phyloP scores from a whole-genome alignment of 2,329 filamentous ascomycete genomes.

The Penicillium olsonii region DNA sequence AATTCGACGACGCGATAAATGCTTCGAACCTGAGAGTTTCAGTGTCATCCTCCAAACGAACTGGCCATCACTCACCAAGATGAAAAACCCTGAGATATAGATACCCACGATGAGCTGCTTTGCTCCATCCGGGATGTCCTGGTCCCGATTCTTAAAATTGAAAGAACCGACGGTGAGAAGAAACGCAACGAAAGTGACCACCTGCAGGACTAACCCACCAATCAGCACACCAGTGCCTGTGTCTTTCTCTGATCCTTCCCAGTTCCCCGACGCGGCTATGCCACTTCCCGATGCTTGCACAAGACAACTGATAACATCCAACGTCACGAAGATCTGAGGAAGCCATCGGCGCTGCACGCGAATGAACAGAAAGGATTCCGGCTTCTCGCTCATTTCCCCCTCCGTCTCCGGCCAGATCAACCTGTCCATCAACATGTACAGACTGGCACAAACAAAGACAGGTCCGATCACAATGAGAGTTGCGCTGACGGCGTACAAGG shows the following conservation, averaged over 20 bases:
- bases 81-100: too few relatives aligned
- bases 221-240: conserved; percentile 47
- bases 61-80: too few relatives aligned
- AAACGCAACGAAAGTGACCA: too few relatives aligned
- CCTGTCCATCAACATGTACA: conserved; percentile 55
- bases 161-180: too few relatives aligned
- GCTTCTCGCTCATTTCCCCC: conserved; percentile 23
- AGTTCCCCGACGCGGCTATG: conserved; percentile 47
- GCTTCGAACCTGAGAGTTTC: conserved; percentile 49
- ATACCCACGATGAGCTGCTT: too few relatives aligned
- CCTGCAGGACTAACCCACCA: conserved; percentile 11
- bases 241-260: conserved; percentile 43
- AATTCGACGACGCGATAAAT: conserved; percentile 58
- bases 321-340: conserved; percentile 50
- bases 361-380: conserved; percentile 14
- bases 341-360: conserved; percentile 43
- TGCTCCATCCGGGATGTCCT: too few relatives aligned
- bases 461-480: conserved; percentile 53
- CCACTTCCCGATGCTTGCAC: conserved; percentile 50
- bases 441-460: conserved; percentile 52
- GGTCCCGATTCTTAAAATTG: too few relatives aligned
- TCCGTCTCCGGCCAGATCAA: conserved; percentile 41
- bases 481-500: conserved; percentile 41
- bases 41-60: conserved; percentile 29
- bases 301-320: conserved; percentile 49